Percentiles rank a stretch among this genome's conserved stretches.
These are phyloP conservation scores for Nicotiana tabacum DNA, from an alignment of 257 asterid genomes.

Conservation along the genomic window DNA sequence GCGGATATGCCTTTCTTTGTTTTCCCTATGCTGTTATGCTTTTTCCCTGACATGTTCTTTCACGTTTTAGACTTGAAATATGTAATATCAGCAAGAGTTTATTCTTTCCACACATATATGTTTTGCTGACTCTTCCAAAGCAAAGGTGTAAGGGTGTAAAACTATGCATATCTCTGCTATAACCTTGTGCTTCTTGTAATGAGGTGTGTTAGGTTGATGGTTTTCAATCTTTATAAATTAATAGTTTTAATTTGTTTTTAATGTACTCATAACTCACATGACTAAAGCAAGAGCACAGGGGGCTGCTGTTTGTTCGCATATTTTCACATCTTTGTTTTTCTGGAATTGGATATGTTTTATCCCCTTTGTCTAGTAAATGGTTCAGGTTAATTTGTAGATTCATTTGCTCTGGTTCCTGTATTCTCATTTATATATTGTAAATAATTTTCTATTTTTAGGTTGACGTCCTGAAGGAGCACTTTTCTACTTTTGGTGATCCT, in stretches of 20 bases:
- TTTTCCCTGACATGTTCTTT: background rate
- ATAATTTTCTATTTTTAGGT: slow-evolving; percentile 36
- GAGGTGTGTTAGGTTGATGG: background rate
- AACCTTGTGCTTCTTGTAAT: background rate
- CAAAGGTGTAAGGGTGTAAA: background rate
- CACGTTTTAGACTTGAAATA: background rate
- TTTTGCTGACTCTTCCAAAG: background rate
- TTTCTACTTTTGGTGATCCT: slow-evolving; percentile 70
- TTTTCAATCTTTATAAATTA: background rate
- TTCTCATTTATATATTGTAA: background rate
- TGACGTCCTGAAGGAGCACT: slow-evolving; percentile 72
- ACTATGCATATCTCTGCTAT: background rate
- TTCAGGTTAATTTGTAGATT: background rate
- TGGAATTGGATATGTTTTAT: background rate
- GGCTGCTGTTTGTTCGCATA: background rate
- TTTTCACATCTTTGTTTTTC: background rate
- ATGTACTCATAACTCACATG: background rate
- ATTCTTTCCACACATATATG: background rate
- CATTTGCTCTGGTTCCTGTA: background rate
- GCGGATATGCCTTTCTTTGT: background rate
- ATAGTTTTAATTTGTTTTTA: background rate
- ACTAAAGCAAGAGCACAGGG: background rate
- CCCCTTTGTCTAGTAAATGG: background rate
- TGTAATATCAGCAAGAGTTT: background rate
- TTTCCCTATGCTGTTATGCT: background rate